Evolutionary conservation across 2,329 filamentous ascomycete genomes (phyloP).

Genomic region (Xylariaceae sp.): DNA sequence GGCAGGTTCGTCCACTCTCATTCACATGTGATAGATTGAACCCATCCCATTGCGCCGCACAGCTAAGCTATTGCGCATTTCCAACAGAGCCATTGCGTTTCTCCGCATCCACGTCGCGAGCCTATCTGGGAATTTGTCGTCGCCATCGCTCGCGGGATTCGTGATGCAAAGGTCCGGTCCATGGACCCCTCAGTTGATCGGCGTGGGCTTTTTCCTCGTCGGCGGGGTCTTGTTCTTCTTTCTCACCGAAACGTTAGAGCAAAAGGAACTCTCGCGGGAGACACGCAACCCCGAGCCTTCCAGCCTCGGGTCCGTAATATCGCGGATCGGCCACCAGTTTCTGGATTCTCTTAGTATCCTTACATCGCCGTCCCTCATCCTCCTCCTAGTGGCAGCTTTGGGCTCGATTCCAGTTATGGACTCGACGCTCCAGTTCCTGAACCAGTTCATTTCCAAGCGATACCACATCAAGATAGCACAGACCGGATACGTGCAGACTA

Average conservation of each 20-base stretch:
- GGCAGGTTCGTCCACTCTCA: constrained; percentile 10
- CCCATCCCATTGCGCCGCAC: not conserved
- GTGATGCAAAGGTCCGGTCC: constrained; percentile 28
- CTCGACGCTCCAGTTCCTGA: constrained; percentile 25
- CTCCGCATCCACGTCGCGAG: constrained; percentile 50
- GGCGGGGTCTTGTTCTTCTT: constrained; percentile 22
- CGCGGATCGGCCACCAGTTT: constrained; percentile 14
- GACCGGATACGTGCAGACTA: constrained; percentile 31
- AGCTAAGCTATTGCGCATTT: not conserved
- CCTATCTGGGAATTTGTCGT: constrained; percentile 38
- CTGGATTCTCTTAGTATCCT: constrained; percentile 27
- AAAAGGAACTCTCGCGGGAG: not conserved
- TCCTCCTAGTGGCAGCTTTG: constrained; percentile 22
- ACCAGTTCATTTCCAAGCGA: constrained; percentile 31
- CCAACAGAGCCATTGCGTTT: constrained; percentile 34
- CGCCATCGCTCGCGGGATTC: constrained; percentile 26
- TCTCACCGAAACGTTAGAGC: constrained; percentile 27
- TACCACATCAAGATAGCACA: constrained; percentile 27
- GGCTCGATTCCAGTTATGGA: constrained; percentile 18
- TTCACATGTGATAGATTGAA: not conserved
- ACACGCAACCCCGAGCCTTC: not conserved
- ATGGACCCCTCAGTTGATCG: constrained; percentile 26
- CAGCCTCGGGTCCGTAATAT: constrained; percentile 13
- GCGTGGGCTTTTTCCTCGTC: constrained; percentile 14
- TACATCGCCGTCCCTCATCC: constrained; percentile 23